Evolutionary conservation across 768 basidiomycete species (phyloP).

Genomic region (Auriscalpium vulgare): DNA sequence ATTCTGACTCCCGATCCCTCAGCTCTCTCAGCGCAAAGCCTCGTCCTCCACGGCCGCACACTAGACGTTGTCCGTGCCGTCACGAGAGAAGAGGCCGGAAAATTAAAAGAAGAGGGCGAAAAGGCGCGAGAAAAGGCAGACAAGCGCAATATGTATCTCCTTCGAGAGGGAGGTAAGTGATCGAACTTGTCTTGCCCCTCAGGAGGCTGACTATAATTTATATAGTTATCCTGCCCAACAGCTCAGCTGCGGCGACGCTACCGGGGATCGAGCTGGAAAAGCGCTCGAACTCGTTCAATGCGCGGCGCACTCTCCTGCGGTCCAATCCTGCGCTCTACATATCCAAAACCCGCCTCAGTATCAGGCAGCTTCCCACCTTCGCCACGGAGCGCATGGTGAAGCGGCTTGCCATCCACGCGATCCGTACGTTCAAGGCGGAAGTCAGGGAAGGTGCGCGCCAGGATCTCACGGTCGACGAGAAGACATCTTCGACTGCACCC

Average conservation of each 20-base stretch:
- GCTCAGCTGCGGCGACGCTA: constrained; percentile 67
- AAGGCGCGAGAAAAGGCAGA: constrained; percentile 82
- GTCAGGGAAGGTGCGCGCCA: constrained; percentile 53
- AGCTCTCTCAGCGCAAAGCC: constrained; percentile 65
- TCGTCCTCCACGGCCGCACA: constrained; percentile 89
- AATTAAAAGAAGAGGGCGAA: constrained; percentile 84
- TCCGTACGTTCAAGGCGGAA: constrained; percentile 73
- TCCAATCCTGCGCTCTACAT: constrained; percentile 93
- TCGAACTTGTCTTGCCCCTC: not conserved
- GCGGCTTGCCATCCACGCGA: constrained; percentile 75
- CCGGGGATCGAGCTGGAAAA: constrained; percentile 75
- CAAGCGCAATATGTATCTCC: constrained; percentile 90
- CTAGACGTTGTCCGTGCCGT: constrained; percentile 89
- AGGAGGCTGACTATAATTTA: constrained; percentile 1
- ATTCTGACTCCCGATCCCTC: constrained; percentile 93
- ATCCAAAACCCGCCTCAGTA: constrained; percentile 87
- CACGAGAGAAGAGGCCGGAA: constrained; percentile 79
- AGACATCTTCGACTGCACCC: constrained; percentile 32
- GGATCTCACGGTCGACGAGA: constrained; percentile 67
- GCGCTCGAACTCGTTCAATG: constrained; percentile 78
- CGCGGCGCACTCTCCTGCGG: constrained; percentile 74
- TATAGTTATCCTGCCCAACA: constrained; percentile 84
- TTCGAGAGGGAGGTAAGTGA: constrained; percentile 86
- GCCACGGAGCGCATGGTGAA: constrained; percentile 87
- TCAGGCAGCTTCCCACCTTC: constrained; percentile 88